Evolutionary conservation across 148 eudicot genomes (phyloP).

Genomic region (Amaranthus palmeri): DNA sequence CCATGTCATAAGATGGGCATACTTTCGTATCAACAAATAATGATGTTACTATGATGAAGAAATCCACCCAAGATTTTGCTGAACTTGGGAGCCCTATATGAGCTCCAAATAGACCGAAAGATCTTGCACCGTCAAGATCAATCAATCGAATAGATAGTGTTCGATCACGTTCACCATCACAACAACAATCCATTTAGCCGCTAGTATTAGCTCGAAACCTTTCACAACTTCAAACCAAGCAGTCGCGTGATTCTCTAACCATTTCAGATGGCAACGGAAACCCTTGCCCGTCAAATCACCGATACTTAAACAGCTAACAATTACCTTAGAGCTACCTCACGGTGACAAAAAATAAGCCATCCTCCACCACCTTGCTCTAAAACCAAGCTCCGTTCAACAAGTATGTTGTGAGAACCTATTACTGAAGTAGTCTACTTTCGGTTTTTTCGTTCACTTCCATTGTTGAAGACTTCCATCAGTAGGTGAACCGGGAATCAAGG

Average conservation of each 20-base stretch:
- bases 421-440: too few species aligned
- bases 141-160: not conserved
- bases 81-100: conserved; percentile 1
- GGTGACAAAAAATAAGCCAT: not conserved
- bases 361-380: not conserved
- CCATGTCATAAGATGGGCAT: not conserved
- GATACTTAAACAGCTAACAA: too few species aligned
- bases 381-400: too few species aligned
- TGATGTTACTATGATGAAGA: conserved; percentile 6
- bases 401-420: too few species aligned
- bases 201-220: too few species aligned
- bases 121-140: not conserved
- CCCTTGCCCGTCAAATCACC: not conserved
- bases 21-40: not conserved
- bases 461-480: conserved; percentile 40
- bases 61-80: not conserved
- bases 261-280: conserved; percentile 1
- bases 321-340: not conserved
- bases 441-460: conserved; percentile 18
- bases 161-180: not conserved
- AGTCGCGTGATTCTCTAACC: not conserved
- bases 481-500: conserved; percentile 73
- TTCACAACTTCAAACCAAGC: not conserved
- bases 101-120: not conserved
- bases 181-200: too few species aligned